Evolutionary conservation across 805 yeast genomes (phyloP).

Genomic region (Nakazawaea siamensis): DNA sequence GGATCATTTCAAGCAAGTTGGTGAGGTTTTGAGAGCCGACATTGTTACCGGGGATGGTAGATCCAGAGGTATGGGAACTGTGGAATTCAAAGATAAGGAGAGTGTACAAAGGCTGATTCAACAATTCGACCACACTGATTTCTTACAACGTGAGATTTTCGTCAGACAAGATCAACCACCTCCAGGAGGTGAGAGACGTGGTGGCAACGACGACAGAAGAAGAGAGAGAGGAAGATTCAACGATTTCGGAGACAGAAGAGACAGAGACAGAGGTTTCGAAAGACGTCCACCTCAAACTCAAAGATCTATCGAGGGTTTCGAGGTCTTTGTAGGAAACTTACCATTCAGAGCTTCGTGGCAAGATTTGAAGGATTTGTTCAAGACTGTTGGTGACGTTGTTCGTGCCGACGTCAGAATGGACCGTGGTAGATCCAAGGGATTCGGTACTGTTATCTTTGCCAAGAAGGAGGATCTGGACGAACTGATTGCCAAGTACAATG

Average conservation of each 20-base stretch:
- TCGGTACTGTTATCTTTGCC: conserved; percentile 71
- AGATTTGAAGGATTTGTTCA: conserved; percentile 76
- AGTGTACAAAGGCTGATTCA: conserved; percentile 68
- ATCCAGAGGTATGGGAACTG: conserved; percentile 87
- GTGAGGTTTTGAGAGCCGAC: conserved; percentile 73
- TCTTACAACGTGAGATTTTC: conserved; percentile 71
- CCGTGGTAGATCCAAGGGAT: conserved; percentile 77
- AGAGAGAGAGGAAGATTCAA: conserved; percentile 18
- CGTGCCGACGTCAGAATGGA: conserved; percentile 70
- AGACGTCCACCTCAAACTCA: conserved; percentile 11
- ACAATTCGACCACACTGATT: conserved; percentile 54
- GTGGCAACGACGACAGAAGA: conserved; percentile 12
- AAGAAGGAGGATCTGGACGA: conserved; percentile 58
- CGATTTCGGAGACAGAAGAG: conserved; percentile 14
- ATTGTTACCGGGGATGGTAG: conserved; percentile 72
- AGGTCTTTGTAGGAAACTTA: conserved; percentile 71
- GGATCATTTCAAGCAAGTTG: conserved; percentile 49
- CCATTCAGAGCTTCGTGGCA: conserved; percentile 84
- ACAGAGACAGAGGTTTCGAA: conserved; percentile 11
- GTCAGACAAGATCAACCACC: conserved; percentile 91
- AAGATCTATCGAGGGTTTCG: conserved; percentile 30
- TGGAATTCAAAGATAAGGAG: conserved; percentile 60
- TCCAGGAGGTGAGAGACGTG: conserved; percentile 26
- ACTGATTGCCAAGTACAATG: conserved; percentile 66
- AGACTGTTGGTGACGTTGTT: conserved; percentile 65